Base-by-base conservation (phyloP, 768 basidiomycete genomes). In the Suillus plorans region DNA sequence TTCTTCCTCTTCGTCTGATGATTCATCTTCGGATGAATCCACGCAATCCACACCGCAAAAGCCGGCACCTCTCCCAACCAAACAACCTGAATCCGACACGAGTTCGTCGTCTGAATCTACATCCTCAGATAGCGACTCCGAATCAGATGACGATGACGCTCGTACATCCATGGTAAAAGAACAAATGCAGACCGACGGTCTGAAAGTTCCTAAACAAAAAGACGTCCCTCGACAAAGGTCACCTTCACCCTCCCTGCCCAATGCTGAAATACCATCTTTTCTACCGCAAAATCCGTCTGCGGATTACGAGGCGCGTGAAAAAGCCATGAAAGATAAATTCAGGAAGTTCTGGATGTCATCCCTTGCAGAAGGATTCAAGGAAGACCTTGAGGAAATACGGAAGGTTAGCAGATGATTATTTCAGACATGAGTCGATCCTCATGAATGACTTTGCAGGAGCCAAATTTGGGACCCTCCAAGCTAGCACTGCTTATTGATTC, bases 331-430 rank as follows among this genome's bases (percentile, higher is more conserved):
- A 70, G 85, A 85, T 41, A 85, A 81, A 52, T 95, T 95, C 73
- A 80, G 89, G 63, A 88, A 89, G 74, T 94, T 95, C 71, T 95
- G 93, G 93, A 93, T 95, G 92, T 78, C 86, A 3, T 86, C 89
- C 0, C 83, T 94, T 8, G 90, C 88, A 2, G 91, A 94, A 72
- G 92, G 86, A 13, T 95, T 95, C 77, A 85, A 85, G 67, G 88
- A 90, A 55, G 94, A 95, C 73, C 79, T 95, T n/a, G 91, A 93
- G 69, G 83, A 88, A 70, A 88, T 95, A 70, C 86, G 89, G 39
- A 91, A 93, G 83, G 93, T 91, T 61, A 45, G 83, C 64, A 16
- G 36, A 36, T 9, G 52, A 20, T 31, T 28, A 5, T 39, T 62
- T 22, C 45, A 31, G 18, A n/a, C 60, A 84, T 81, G 80, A 47